Evolutionary conservation across 345 rosid genomes (phyloP).

Genomic region (Dipteronia sinensis): DNA sequence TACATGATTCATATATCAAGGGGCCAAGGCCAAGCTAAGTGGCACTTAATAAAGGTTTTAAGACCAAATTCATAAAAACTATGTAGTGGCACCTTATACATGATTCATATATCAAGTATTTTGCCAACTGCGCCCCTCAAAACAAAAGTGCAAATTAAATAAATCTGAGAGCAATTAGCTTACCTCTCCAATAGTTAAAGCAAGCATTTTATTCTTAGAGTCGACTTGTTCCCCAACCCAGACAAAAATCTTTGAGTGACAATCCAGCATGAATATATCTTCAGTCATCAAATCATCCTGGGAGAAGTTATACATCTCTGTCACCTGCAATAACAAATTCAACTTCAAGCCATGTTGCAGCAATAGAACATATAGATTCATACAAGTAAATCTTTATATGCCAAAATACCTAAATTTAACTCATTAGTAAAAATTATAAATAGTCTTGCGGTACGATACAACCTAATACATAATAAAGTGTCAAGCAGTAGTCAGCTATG

Average conservation of each 20-base stretch:
- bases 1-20: too few relatives aligned
- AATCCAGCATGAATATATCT: conserved; percentile 90
- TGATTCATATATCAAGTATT: background rate
- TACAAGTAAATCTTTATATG: background rate
- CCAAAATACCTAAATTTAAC: background rate
- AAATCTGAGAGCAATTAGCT: conserved; percentile 3
- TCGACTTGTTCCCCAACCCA: conserved; percentile 98
- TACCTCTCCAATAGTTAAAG: conserved; percentile 89
- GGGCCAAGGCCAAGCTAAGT: too few relatives aligned
- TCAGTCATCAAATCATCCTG: conserved; percentile 99
- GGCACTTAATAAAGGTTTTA: too few relatives aligned
- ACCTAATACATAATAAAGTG: background rate
- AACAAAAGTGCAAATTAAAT: background rate
- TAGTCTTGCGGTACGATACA: background rate
- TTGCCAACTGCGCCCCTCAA: conserved; percentile 3
- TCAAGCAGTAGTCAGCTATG: background rate
- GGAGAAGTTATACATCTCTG: conserved; percentile 81
- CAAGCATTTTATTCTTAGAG: conserved; percentile 64
- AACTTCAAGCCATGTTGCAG: conserved; percentile 9
- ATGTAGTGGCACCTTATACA: too few relatives aligned
- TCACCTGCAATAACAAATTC: conserved; percentile 56
- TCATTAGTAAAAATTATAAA: background rate
- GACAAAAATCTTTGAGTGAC: conserved; percentile 79
- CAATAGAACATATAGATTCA: background rate
- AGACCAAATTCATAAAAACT: too few relatives aligned